Evolutionary conservation across 495 filamentous ascomycete genomes (phyloP).

Genomic region (Penicillium manginii): DNA sequence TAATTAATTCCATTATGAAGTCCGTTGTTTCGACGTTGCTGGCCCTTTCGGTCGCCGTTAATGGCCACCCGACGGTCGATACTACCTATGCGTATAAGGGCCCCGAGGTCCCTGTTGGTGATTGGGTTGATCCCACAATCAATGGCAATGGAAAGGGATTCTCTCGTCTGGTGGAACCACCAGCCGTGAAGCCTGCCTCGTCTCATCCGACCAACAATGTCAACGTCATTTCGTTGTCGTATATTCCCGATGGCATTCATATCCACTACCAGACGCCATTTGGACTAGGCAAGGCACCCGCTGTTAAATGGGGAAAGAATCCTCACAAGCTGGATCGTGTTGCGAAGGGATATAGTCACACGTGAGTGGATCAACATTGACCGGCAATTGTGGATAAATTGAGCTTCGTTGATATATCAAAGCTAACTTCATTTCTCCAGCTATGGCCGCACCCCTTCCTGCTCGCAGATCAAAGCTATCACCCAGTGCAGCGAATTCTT

Average conservation of each 20-base stretch:
- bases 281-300: conserved; percentile 45
- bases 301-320: conserved; percentile 45
- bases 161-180: conserved; percentile 55
- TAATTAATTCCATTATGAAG: conserved; percentile 22
- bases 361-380: conserved; percentile 21
- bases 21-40: conserved; percentile 23
- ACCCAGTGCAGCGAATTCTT: conserved; percentile 58
- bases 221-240: conserved; percentile 56
- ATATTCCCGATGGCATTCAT: conserved; percentile 52
- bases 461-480: conserved; percentile 44
- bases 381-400: too few species aligned
- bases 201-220: conserved; percentile 53
- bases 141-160: conserved; percentile 59
- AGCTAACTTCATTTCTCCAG: conserved; percentile 22
- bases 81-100: conserved; percentile 49
- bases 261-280: conserved; percentile 61
- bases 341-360: conserved; percentile 41
- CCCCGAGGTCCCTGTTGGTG: conserved; percentile 51
- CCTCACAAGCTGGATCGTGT: conserved; percentile 29
- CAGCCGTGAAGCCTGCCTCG: conserved; percentile 51
- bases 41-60: conserved; percentile 25
- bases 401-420: neutral
- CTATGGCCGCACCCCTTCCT: conserved; percentile 56
- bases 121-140: conserved; percentile 54
- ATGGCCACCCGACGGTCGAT: conserved; percentile 39